Evolutionary conservation across 2,329 filamentous ascomycete species (phyloP), one percentile per base, ranked within the genome.

Genomic region (Xylaria sp.): DNA sequence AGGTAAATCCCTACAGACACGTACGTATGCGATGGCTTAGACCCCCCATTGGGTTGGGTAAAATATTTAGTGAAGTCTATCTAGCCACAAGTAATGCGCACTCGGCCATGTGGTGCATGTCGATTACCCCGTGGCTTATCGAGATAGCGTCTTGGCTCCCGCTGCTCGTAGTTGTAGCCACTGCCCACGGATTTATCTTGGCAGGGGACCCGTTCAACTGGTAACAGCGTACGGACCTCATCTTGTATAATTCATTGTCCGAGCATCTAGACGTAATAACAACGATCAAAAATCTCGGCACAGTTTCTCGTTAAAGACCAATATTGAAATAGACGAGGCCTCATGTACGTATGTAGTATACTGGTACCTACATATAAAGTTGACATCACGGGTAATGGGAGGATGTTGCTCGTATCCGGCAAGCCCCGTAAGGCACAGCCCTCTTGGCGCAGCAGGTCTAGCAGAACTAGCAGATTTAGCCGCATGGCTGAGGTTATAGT

Each of bases 71-170:
- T 27, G 6, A 16, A 23, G 21, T 25, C 3, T 50, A 50, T 25
- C 16, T 44, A 44, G 18, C 16, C 16, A 44, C 16, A 44, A 16
- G 4, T 4, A 18, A 27, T 53, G 55, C 37, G 55, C 35, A 42
- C 44, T 61, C 51, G 47, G 58, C 58, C 57, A 60, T 54, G 57
- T 62, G 66, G 42, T 47, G 23, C 37, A 27, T 44, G 61, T 60
- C 61, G 60, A 65, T 51, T 50, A 53, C 50, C 57, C 66, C 66
- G 47, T 68, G 32, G 12, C 57, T 35, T 54, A 63, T 66, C 59
- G 48, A 60, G 67, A 69, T 69, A 35, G 66, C 37, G 66, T 69
- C 66, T 69, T 69, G 66, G 66, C 66, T 65, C 53, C 62, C 44
- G 51, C 21, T 40, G 27, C 16, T 44, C 44, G 5, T 47, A 21